Base-by-base conservation (phyloP, 78 protist genomes). In the Dictyostelium capitatum region DNA sequence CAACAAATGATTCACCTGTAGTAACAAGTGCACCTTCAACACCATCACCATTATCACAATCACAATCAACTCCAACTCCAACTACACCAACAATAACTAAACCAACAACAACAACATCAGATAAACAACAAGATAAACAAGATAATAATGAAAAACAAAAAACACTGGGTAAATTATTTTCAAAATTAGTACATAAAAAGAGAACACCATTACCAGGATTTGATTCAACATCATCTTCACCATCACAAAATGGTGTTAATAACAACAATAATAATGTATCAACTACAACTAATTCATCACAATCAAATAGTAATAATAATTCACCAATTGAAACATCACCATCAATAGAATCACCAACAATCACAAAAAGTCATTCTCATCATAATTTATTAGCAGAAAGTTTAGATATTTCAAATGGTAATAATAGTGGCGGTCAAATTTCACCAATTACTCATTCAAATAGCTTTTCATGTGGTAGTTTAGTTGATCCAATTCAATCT, bases 191-290 rank as follows among this genome's bases (percentile, higher is more conserved):
- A 17, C 57, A 54, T 20, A 79, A 79, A 32, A 79, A 79, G 51
- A 79, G 83, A 79, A n/a, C 72, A 23, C 83, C 83, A 54, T 43
- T 54, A 28, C 83, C 83, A 50, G 48, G 48, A 15, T 50, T 50
- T 28, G 83, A 79, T 37, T 25, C 46, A 56, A 14, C 51, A 8
- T 10, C 65, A 4, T 73, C 81, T 17, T 51, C 83, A 79, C 83
- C 83, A 78, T 30, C 83, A 11, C 41, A 74, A 43, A 74, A 30
- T 77, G 43, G 43, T 37, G 43, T 37, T 37, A 37, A 37, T 37
- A 37, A 37, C 43, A 37, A 37, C 2, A 37, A 2, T 37, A 37
- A 37, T 37, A 37, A 37, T 37, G 43, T 37, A 37, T 77, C 80
- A 74, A 51, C 57, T 12, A 77, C 82, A 51, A 51, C 30, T 4